A percentile compares a stretch with the other conserved stretches of the same genome.
phyloP scores from a whole-genome alignment of 139 green algal species.

The Chlorella sp. region DNA sequence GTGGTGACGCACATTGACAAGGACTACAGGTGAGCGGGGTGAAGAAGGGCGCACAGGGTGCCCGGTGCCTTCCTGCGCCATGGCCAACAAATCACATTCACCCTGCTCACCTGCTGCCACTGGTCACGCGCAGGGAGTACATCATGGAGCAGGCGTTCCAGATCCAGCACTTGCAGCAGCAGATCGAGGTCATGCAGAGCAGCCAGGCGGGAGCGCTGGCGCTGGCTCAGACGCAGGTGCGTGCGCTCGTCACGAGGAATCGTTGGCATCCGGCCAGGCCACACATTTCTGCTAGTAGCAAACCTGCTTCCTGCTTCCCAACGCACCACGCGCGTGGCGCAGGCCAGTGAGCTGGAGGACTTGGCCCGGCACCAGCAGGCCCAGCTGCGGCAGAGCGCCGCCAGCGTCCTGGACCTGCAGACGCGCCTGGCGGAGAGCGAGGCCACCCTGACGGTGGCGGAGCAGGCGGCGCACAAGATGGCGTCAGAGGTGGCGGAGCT shows the following conservation, averaged over 20 bases:
- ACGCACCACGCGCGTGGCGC: too few relatives aligned
- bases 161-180: constrained; percentile 12
- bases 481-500: neutral
- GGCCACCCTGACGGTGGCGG: neutral
- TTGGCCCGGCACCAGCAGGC: neutral
- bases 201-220: neutral
- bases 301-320: neutral
- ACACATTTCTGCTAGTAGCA: neutral
- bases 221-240: constrained; percentile 1
- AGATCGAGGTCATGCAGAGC: constrained; percentile 7
- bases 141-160: constrained; percentile 17
- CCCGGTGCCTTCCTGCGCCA: too few relatives aligned
- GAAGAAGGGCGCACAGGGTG: too few relatives aligned
- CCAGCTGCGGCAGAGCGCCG: neutral
- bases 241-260: neutral
- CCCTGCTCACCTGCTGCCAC: neutral
- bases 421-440: neutral
- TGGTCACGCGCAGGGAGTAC: constrained; percentile 12
- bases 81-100: neutral
- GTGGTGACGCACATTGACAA: constrained; percentile 32
- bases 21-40: constrained; percentile 12
- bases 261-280: neutral
- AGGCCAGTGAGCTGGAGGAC: neutral
- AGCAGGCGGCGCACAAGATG: neutral
- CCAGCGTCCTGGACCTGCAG: neutral